phyloP scores from a whole-genome alignment of 2,329 filamentous ascomycete species.

The Diaporthe capsici region DNA sequence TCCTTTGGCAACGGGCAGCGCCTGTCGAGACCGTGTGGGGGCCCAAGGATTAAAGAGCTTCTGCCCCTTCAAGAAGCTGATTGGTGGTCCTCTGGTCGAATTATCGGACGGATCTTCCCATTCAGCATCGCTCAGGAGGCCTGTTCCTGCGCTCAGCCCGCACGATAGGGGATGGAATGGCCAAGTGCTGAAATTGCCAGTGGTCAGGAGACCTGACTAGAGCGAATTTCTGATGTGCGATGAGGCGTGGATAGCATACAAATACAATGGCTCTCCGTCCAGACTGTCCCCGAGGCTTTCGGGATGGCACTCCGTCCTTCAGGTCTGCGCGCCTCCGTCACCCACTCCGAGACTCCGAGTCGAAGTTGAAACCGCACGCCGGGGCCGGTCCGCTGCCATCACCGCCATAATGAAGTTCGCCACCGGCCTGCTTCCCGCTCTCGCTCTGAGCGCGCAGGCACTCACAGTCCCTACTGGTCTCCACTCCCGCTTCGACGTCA shows the following conservation, averaged over 20 bases:
- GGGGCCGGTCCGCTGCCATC: neutral
- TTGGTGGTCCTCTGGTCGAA: neutral
- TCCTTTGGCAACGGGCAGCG: neutral
- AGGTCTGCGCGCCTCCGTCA: neutral
- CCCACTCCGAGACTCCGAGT: neutral
- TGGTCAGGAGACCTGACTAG: neutral
- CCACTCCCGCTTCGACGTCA: conserved; percentile 15
- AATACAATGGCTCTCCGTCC: neutral
- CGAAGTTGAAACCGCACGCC: neutral
- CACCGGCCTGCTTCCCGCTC: neutral
- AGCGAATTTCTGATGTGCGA: neutral
- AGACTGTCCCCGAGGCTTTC: neutral
- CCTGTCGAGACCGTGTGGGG: neutral
- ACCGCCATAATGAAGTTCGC: conserved; percentile 27
- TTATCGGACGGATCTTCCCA: conserved; percentile 22
- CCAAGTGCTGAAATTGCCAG: neutral
- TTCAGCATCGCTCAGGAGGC: conserved; percentile 25
- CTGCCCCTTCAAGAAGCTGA: neutral
- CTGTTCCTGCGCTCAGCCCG: neutral
- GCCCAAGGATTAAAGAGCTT: neutral
- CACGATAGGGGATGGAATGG: neutral
- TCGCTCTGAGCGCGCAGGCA: conserved; percentile 8
- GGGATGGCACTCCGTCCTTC: neutral
- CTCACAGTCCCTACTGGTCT: neutral
- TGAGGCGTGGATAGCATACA: neutral